These are phyloP conservation scores for Beauveria asiatica DNA, from an alignment of 2,329 filamentous ascomycete species.

Conservation along the genomic window DNA sequence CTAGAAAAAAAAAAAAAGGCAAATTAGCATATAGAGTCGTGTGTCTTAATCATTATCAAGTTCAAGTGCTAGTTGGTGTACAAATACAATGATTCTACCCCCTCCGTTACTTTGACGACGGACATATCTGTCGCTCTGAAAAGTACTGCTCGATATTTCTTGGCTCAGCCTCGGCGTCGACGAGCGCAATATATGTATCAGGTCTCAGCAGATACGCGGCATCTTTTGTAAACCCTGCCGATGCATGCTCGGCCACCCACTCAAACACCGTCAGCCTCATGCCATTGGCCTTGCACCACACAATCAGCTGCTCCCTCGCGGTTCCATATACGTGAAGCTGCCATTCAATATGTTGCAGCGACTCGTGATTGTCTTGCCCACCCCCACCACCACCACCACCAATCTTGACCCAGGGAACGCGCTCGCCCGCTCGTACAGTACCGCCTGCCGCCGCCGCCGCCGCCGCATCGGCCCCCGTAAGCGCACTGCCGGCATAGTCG, in stretches of 20 bases:
- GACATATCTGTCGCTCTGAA: neutral
- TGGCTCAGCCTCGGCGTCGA: neutral
- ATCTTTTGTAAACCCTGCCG: neutral
- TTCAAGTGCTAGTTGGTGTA: neutral
- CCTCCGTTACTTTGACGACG: neutral
- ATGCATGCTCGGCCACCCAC: neutral
- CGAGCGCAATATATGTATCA: slow-evolving; percentile 7
- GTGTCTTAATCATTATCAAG: neutral
- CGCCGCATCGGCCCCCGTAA: neutral
- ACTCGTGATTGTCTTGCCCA: neutral
- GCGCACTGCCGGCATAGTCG: neutral
- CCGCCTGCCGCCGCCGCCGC: neutral
- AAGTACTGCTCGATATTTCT: neutral
- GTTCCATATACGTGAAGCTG: slow-evolving; percentile 8
- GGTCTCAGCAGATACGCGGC: slow-evolving; percentile 3
- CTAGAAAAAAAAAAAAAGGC: neutral
- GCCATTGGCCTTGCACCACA: neutral
- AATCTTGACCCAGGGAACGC: slow-evolving; percentile 2
- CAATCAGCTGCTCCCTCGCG: neutral
- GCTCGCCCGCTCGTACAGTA: neutral
- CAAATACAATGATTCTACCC: neutral
- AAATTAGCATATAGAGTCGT: neutral
- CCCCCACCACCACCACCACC: no score
- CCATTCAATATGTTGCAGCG: slow-evolving; percentile 5
- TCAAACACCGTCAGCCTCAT: slow-evolving; percentile 1